Evolutionary conservation across 148 eudicot species (phyloP).

Genomic region (Arctostaphylos glauca): DNA sequence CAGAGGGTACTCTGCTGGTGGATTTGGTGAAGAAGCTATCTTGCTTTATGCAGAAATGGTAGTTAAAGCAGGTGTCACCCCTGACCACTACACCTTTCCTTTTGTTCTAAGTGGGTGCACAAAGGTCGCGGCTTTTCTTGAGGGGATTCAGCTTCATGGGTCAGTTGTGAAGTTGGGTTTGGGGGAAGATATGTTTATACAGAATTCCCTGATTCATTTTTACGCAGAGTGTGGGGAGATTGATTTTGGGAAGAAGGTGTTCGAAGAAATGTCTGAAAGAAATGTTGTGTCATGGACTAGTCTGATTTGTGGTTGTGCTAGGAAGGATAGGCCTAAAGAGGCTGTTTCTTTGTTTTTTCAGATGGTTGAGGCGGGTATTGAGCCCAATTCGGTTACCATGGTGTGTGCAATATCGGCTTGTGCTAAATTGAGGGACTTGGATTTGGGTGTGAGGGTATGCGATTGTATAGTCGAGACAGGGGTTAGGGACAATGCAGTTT

Average conservation of each 20-base stretch:
- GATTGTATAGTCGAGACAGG: conserved; percentile 18
- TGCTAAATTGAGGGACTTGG: conserved; percentile 36
- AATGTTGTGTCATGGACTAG: conserved; percentile 34
- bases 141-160: conserved; percentile 37
- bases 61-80: conserved; percentile 14
- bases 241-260: conserved; percentile 29
- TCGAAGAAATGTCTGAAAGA: conserved; percentile 35
- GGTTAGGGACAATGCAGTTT: conserved; percentile 13
- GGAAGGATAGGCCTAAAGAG: conserved; percentile 21
- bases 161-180: conserved; percentile 31
- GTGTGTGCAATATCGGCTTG: conserved; percentile 39
- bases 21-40: conserved; percentile 24
- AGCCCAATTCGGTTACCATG: conserved; percentile 34
- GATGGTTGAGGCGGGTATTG: conserved; percentile 28
- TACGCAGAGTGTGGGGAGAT: conserved; percentile 34
- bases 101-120: conserved; percentile 34
- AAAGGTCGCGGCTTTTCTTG: conserved; percentile 15
- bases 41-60: conserved; percentile 21
- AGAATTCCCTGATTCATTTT: conserved; percentile 33
- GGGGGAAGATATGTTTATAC: conserved; percentile 27
- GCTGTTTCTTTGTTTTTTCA: conserved; percentile 32
- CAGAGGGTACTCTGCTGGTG: conserved; percentile 28
- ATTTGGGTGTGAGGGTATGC: conserved; percentile 31
- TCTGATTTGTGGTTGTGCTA: conserved; percentile 37
- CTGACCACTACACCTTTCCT: conserved; percentile 33